Evolutionary conservation across 2,329 filamentous ascomycete species (phyloP).

Genomic region (Xylaria sp.): DNA sequence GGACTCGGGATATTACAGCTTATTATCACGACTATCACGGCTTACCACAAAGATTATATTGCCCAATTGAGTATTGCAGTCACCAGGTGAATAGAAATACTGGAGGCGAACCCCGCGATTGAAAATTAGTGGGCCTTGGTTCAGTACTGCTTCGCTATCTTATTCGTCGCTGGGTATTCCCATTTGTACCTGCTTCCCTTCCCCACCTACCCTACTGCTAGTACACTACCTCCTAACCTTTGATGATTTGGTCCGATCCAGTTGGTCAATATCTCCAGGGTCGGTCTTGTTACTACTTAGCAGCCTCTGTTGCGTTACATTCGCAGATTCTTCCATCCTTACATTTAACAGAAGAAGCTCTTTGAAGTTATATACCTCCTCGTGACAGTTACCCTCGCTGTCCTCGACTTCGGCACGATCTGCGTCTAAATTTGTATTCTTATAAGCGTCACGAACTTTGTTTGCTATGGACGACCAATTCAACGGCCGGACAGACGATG

Average conservation of each 20-base stretch:
- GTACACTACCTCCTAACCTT: too few relatives aligned
- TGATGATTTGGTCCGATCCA: background rate
- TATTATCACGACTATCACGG: too few relatives aligned
- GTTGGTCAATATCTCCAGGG: background rate
- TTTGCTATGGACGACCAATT: slow-evolving; percentile 69
- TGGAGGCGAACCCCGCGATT: background rate
- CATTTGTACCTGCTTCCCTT: too few relatives aligned
- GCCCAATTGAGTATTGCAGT: too few relatives aligned
- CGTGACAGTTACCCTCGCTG: background rate
- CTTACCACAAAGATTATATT: too few relatives aligned
- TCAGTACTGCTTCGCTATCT: background rate
- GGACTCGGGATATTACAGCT: background rate
- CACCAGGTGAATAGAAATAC: background rate
- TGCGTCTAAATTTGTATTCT: background rate
- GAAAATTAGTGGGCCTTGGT: background rate
- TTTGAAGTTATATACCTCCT: background rate
- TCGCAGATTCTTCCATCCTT: background rate
- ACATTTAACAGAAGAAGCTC: background rate
- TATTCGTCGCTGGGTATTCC: too few relatives aligned
- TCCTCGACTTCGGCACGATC: background rate
- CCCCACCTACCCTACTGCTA: too few relatives aligned
- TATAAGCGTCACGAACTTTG: background rate
- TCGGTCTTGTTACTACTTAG: background rate
- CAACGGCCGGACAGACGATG: slow-evolving; percentile 69
- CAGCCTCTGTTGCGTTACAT: slow-evolving; percentile 10